Conservation (phyloP, 176 grass and related monocot genomes). For the Triticum aestivum region IWGSC_CS_RefSeq_v2.1 NC_057796.1:242732721-242733220, state of each 20-base stretch:
- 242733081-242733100: background rate
- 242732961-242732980: background rate
- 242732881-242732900: conserved; percentile 30
- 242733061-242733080: background rate
- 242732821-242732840: conserved; percentile 99
- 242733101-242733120: background rate
- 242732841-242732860: conserved; percentile 96
- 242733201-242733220: conserved; percentile 89
- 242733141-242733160: conserved; percentile 21
- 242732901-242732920: conserved; percentile 22
- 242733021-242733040: conserved; percentile 10
- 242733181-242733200: conserved; percentile 81
- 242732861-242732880: conserved; percentile 54
- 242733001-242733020: conserved; percentile 8
- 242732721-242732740: conserved; percentile 87
- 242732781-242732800: conserved; percentile 97
- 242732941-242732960: conserved; percentile 5
- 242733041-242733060: background rate
- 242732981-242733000: conserved; percentile 21
- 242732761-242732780: conserved; percentile 95
- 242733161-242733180: conserved; percentile 10
- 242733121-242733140: background rate
- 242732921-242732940: conserved; percentile 5
- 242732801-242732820: conserved; percentile 93
- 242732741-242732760: conserved; percentile 77